A percentile compares a stretch with the other conserved stretches of the same genome.
Evolutionary conservation across 352 stramenopile genomes (phyloP).

Genomic region (Discostella stelligera): DNA sequence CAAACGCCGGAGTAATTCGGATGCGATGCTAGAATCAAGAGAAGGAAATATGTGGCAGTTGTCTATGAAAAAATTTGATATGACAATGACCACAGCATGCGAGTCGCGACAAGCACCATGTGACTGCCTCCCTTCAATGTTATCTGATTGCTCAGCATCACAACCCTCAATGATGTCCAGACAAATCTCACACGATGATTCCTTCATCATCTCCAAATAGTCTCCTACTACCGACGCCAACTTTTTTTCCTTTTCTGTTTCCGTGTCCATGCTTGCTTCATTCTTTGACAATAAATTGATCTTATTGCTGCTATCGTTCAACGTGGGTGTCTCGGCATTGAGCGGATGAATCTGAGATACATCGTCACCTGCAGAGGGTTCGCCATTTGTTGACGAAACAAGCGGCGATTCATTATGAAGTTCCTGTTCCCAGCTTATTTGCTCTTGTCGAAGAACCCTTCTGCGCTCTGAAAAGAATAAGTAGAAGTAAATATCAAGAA

Average conservation of each 20-base stretch:
- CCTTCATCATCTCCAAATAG: conserved; percentile 44
- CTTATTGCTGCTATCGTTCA: not conserved
- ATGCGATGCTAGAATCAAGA: conserved; percentile 48
- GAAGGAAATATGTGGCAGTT: conserved; percentile 55
- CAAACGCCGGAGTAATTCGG: conserved; percentile 46
- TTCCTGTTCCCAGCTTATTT: conserved; percentile 22
- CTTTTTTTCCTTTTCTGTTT: conserved; percentile 48
- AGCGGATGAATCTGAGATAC: not conserved
- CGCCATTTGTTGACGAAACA: not conserved
- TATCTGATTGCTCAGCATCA: conserved; percentile 6
- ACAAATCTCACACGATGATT: conserved; percentile 25
- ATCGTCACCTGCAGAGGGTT: not conserved
- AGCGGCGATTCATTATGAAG: not conserved
- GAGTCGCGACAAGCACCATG: conserved; percentile 25
- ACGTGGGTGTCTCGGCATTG: not conserved
- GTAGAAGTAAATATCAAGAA: not conserved
- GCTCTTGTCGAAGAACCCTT: conserved; percentile 46
- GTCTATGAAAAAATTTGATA: conserved; percentile 74
- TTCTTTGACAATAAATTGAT: conserved; percentile 26
- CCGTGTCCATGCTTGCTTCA: conserved; percentile 33
- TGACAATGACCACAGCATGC: conserved; percentile 62
- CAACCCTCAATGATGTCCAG: conserved; percentile 52
- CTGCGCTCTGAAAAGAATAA: conserved; percentile 37
- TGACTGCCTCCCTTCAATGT: not conserved
- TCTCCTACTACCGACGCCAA: conserved; percentile 32